phyloP scores from a whole-genome alignment of 768 basidiomycete species.

The Lepiota venenata region DNA sequence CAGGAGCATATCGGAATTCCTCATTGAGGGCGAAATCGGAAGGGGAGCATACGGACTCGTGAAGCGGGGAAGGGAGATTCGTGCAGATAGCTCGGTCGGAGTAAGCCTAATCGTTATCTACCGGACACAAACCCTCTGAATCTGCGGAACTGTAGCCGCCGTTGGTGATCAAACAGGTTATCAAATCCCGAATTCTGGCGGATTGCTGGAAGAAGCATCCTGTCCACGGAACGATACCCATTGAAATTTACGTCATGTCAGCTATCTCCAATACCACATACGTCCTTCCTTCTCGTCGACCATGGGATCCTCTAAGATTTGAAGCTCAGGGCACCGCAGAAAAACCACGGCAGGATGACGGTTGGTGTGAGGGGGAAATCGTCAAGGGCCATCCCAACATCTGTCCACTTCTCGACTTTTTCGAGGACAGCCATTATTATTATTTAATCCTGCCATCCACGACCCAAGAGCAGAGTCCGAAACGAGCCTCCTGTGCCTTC shows the following conservation, averaged over 20 bases:
- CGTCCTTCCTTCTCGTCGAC: constrained; percentile 70
- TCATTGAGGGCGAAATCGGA: constrained; percentile 85
- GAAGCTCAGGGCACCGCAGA: constrained; percentile 1
- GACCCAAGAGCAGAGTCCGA: constrained; percentile 52
- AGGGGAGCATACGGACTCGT: constrained; percentile 95
- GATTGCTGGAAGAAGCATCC: constrained; percentile 99
- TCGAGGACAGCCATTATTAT: constrained; percentile 95
- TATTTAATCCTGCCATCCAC: constrained; percentile 87
- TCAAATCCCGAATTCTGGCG: constrained; percentile 96
- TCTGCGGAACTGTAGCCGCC: constrained; percentile 56
- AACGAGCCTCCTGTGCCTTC: constrained; percentile 55
- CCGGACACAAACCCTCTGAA: constrained; percentile 14
- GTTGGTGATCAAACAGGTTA: constrained; percentile 95
- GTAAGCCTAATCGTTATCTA: constrained; percentile 44
- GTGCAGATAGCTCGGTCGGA: constrained; percentile 72
- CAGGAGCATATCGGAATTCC: constrained; percentile 80
- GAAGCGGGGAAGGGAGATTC: constrained; percentile 81
- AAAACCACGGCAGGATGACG: constrained; percentile 25
- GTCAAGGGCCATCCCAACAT: constrained; percentile 94
- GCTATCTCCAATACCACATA: constrained; percentile 81
- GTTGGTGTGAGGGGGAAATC: constrained; percentile 67
- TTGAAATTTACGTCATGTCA: constrained; percentile 96
- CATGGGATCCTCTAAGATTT: constrained; percentile 78
- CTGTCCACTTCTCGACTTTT: constrained; percentile 92
- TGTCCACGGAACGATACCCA: constrained; percentile 92